Conservation (phyloP, 176 grass and related monocot genomes). For the Oryza brachyantha region DNA sequence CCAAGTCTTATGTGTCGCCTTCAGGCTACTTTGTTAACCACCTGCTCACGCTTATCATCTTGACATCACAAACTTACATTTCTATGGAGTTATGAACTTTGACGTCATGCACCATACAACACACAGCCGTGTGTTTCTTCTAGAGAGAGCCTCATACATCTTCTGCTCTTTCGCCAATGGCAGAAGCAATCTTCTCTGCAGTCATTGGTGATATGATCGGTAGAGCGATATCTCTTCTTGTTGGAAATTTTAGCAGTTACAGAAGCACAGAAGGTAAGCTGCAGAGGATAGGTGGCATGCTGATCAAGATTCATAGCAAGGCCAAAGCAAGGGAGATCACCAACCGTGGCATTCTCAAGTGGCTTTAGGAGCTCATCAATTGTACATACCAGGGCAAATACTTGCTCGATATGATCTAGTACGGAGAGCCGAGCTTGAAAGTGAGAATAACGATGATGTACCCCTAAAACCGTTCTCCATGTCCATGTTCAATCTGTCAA, state of each 20-base stretch:
- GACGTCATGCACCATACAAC: neutral
- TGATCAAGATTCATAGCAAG: slow-evolving; percentile 29
- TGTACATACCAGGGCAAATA: slow-evolving; percentile 9
- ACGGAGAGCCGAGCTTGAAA: neutral
- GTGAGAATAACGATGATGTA: neutral
- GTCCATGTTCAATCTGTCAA: slow-evolving; percentile 12
- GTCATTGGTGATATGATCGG: neutral
- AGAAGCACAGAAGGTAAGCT: slow-evolving; percentile 12
- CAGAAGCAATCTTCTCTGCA: neutral
- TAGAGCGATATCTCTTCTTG: slow-evolving; percentile 15
- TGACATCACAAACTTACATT: too few relatives aligned
- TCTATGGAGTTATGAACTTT: too few relatives aligned
- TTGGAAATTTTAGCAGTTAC: neutral
- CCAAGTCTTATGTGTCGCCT: too few relatives aligned
- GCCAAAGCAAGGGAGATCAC: slow-evolving; percentile 26
- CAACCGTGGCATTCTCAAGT: slow-evolving; percentile 12
- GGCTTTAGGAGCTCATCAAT: slow-evolving; percentile 16
- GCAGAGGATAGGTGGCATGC: neutral
- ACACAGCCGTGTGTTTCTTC: neutral
- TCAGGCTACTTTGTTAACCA: too few relatives aligned
- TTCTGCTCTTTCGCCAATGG: neutral
- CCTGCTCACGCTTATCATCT: too few relatives aligned
- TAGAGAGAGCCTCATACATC: neutral
- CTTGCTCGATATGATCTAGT: slow-evolving; percentile 14
- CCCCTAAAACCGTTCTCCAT: neutral